Base-by-base conservation (phyloP, 257 asterid genomes). In the Solanum gandarillasii region DNA sequence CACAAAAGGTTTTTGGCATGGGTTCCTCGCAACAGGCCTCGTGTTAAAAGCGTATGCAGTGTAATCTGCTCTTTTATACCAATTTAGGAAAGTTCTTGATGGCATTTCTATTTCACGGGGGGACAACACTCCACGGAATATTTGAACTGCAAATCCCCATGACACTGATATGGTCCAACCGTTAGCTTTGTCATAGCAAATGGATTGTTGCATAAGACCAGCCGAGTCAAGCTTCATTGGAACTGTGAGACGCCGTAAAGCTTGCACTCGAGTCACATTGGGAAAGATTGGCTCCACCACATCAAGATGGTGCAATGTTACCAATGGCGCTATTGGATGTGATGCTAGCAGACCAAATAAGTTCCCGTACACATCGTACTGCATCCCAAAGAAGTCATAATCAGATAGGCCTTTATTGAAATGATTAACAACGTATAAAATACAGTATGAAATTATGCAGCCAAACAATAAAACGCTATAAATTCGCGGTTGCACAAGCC, bases 61-160 rank as follows among this genome's bases (percentile, higher is more conserved):
- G 90, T 96, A 95, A 90, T 96, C 99, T n/a, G 97, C 98, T 87
- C 95, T 90, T 78, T 87, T 91, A 32, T 96, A 94, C 99, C 99
- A 96, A 86, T 95, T 96, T 89, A 95, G 90, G 95, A 96, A 96
- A 5, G 99, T 96, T 87, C 99, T 91, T 1, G 98, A 91, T 0
- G 99, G 98, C 98, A 93, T 95, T 90, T 96, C 98, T 6, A 96
- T 87, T 89, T 96, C 98, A 1, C 99, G 93, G 6, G 99, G 96
- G 2, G 97, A 94, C 90, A 96, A 74, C 34, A 93, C 87, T 14
- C 99, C 98, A 5, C 99, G 95, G 46, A 94, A 92, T 89, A 96
- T 90, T 87, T 94, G 98, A 83, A 96, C 93, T 0, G 98, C 95
- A 25, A 90, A 96, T 11, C 99, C 99, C 99, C 99, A 96, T 0